Conservation (phyloP, 257 asterid species). For the Apocynum venetum region DNA sequence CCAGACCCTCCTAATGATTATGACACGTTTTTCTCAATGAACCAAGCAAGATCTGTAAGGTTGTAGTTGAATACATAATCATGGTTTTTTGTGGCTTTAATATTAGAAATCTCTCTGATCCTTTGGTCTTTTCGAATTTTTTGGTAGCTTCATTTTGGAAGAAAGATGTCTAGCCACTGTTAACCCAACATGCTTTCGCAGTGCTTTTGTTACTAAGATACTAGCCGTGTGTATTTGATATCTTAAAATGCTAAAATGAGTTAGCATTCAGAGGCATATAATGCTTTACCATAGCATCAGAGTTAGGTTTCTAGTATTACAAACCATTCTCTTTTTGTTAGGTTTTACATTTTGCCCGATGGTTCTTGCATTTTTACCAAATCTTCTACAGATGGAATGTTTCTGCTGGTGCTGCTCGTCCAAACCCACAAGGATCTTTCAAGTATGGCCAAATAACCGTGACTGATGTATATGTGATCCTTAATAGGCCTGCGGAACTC, state of each 20-base stretch:
- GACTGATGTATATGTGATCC: conserved; percentile 75
- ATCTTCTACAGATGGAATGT: conserved; percentile 59
- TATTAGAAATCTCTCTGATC: conserved; percentile 24
- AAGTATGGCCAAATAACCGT: conserved; percentile 83
- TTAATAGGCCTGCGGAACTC: conserved; percentile 70
- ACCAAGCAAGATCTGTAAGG: conserved; percentile 95
- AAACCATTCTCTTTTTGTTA: not conserved
- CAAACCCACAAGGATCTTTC: conserved; percentile 95
- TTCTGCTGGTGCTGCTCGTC: conserved; percentile 94
- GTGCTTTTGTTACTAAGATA: not conserved
- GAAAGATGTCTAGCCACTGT: not conserved
- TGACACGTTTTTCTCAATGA: conserved; percentile 89
- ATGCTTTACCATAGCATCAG: conserved; percentile 11
- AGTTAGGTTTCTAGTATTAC: conserved; percentile 14
- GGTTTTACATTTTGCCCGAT: not conserved
- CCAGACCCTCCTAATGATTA: conserved; percentile 87
- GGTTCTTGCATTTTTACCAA: not conserved
- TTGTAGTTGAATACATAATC: conserved; percentile 29
- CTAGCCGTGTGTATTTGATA: not conserved
- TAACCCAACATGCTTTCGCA: not conserved
- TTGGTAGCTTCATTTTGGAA: not conserved
- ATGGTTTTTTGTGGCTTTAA: conserved; percentile 21
- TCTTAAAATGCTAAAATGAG: not conserved
- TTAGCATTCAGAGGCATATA: not conserved
- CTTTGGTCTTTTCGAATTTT: conserved; percentile 9